Base-by-base conservation (phyloP, 345 rosid genomes). In the Eucalyptus camaldulensis region DNA sequence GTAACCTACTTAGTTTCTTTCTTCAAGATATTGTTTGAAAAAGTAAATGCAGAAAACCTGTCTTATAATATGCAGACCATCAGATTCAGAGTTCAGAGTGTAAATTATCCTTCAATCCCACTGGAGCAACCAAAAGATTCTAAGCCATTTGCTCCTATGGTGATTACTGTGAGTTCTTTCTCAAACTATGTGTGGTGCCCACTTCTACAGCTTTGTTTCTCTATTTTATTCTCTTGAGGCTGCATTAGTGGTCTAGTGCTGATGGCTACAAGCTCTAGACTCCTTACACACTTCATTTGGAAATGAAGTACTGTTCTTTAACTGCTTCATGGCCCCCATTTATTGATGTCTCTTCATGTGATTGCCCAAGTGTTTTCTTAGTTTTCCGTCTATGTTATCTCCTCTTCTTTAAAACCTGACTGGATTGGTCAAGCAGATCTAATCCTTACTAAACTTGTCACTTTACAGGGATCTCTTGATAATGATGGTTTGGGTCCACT, bases 81-180 rank as follows among this genome's bases (percentile, higher is more conserved):
- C 86, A 95, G 92, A 89, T 96, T 97, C 94, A 93, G 92, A 91
- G 99, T 97, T 53, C 90, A 90, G 22, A 91, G 91, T 80, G 91
- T 97, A 72, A 92, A 69, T 51, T 96, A 91, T 92, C 97, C 96
- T 89, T 80, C 97, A 85, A 92, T 94, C 89, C 99, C 99, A 67
- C 90, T 90, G 62, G 98, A 96, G 91, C 94, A 91, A 88, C 91
- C 91, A 33, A 95, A 94, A 37, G 90, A 91, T 81, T 89, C 94
- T 47, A 96, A 96, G 91, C 97, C 99, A 89, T 96, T 97, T 93
- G 96, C 98, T 87, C 96, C 98, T 49, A 96, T 96, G 99, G 94
- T 95, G 91, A 89, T 97, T 88, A 92, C 92, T 47, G 98, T 97
- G 93, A 96, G 99, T 93, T 80, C 86, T 62, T 87, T 40, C 65